Evolutionary conservation across 2,329 filamentous ascomycete genomes (phyloP).

Genomic region (Penicillium paneum): DNA sequence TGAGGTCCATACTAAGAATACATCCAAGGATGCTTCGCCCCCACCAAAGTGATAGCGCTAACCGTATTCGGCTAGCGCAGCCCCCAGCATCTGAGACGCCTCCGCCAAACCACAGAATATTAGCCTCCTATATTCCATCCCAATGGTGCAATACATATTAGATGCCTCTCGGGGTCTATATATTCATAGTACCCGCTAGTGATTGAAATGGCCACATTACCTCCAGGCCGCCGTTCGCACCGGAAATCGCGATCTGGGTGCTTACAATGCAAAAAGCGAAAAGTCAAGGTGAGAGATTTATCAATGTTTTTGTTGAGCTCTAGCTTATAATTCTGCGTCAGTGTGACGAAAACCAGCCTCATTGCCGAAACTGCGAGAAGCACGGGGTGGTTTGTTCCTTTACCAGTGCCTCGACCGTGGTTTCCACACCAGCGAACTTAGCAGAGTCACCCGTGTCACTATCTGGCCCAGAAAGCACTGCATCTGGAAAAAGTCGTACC

Average conservation of each 20-base stretch:
- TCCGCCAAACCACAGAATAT: background rate
- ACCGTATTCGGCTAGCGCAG: background rate
- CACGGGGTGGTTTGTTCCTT: constrained; percentile 25
- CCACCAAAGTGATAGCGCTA: background rate
- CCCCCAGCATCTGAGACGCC: background rate
- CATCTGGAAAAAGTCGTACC: background rate
- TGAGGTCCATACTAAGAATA: background rate
- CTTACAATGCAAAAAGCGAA: constrained; percentile 27
- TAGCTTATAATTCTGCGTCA: background rate
- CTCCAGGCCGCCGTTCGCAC: constrained; percentile 22
- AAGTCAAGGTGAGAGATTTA: constrained; percentile 28
- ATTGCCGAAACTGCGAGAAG: constrained; percentile 25
- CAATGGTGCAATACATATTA: background rate
- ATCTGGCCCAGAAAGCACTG: background rate
- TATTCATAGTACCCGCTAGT: background rate
- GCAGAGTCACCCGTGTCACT: background rate
- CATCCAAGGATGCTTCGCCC: background rate
- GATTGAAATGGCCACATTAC: constrained; percentile 1
- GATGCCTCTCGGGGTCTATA: background rate
- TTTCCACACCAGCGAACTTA: background rate
- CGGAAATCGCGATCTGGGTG: constrained; percentile 28
- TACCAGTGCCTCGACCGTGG: background rate
- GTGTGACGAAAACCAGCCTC: constrained; percentile 29
- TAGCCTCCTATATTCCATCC: background rate
- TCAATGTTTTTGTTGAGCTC: background rate